These are phyloP conservation scores for Stenocarpella maydis DNA, from an alignment of 2,329 filamentous ascomycete genomes.

Conservation along the genomic window DNA sequence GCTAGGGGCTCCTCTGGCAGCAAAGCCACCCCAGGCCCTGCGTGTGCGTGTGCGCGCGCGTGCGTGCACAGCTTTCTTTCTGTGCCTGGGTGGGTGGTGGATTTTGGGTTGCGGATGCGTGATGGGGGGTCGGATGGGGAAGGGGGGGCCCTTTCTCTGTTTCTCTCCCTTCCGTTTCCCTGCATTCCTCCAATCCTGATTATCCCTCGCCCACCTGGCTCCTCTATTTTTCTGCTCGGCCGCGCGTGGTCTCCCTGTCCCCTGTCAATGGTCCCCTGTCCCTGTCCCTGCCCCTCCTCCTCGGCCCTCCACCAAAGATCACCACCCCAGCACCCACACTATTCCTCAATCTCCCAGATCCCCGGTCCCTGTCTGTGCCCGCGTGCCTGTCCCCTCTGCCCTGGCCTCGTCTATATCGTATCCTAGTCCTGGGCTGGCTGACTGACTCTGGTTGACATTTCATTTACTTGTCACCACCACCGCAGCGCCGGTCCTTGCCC, in stretches of 20 bases:
- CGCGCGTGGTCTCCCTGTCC: slow-evolving; percentile 24
- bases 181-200: slow-evolving; percentile 32
- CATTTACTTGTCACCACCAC: slow-evolving; percentile 32
- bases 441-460: slow-evolving; percentile 31
- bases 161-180: slow-evolving; percentile 33
- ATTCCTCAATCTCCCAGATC: slow-evolving; percentile 30
- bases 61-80: not conserved
- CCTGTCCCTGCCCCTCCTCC: slow-evolving; percentile 12
- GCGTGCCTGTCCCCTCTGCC: slow-evolving; percentile 35
- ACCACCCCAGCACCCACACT: slow-evolving; percentile 16
- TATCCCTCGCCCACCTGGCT: slow-evolving; percentile 28
- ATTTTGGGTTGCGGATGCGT: too few species aligned
- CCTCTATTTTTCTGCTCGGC: slow-evolving; percentile 11
- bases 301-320: not conserved
- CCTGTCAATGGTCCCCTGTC: too few species aligned
- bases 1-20: slow-evolving; percentile 29
- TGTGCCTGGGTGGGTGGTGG: too few species aligned
- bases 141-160: slow-evolving; percentile 28
- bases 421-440: slow-evolving; percentile 23
- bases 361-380: slow-evolving; percentile 34
- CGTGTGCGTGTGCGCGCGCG: not conserved
- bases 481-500: slow-evolving; percentile 9
- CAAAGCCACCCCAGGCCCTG: slow-evolving; percentile 28
- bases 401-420: slow-evolving; percentile 25
- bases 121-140: not conserved